Conservation (phyloP, 2,329 filamentous ascomycete species). For the Ophiostoma triangulosporum region DNA sequence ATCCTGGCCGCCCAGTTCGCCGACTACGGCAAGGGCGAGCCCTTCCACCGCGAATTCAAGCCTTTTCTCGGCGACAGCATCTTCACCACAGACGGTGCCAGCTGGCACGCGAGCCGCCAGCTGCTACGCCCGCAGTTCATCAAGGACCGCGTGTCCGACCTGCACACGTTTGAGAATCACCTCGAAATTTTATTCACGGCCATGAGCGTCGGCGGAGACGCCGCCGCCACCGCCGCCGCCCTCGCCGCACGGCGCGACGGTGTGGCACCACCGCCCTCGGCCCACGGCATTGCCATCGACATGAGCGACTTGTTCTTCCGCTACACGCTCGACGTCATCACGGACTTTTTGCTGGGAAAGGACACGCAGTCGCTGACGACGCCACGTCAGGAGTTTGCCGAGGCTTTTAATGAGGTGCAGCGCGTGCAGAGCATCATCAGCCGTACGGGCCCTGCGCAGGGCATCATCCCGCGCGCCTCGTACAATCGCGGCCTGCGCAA, state of each 20-base stretch:
- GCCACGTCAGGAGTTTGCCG: conserved; percentile 55
- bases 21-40: conserved; percentile 70
- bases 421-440: conserved; percentile 55
- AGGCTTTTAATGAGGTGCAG: conserved; percentile 70
- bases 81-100: conserved; percentile 65
- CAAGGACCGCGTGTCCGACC: conserved; percentile 68
- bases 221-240: conserved; percentile 42
- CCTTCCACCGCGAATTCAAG: conserved; percentile 63
- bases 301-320: conserved; percentile 69
- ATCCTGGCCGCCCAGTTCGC: conserved; percentile 75
- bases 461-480: conserved; percentile 46
- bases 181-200: conserved; percentile 58
- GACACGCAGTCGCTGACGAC: conserved; percentile 53
- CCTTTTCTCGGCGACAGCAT: conserved; percentile 65
- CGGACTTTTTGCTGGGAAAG: conserved; percentile 72
- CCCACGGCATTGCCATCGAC: conserved; percentile 52
- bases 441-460: conserved; percentile 49
- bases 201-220: conserved; percentile 44
- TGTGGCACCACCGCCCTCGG: conserved; percentile 30
- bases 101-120: conserved; percentile 70
- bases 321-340: conserved; percentile 74
- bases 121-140: conserved; percentile 79
- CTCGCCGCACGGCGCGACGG: conserved; percentile 45
- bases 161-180: conserved; percentile 70
- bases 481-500: conserved; percentile 52